Evolutionary conservation across 306 rosid species (phyloP), one percentile per base, ranked within the genome.

Genomic region (Mucuna pruriens): DNA sequence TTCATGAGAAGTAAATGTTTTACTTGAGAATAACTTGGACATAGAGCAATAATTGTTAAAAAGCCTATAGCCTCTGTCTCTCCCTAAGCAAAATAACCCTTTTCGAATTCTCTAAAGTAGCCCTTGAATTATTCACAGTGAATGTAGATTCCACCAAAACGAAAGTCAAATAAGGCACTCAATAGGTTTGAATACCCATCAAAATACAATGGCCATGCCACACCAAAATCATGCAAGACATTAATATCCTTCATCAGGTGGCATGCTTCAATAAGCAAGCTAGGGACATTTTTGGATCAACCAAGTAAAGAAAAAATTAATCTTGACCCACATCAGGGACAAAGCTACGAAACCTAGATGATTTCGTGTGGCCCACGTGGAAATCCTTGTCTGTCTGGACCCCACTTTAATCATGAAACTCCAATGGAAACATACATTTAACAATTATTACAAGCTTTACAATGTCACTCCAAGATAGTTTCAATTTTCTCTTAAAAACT

Each of bases 361-460:
- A 79, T 79, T 45, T 75, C 45, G 26, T 54, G 19, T 69, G 89
- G 68, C 85, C 87, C 55, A 70, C 83, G 42, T 42, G 71, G 69
- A 62, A 75, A 79, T 42, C 76, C 70, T 39, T 86, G 74, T 79
- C 69, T 26, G 0, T 17, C 0, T 57, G 39, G 82, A 54, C 13
- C 75, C 80, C 74, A 69, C 44, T 36, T 51, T 71, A 64, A 70
- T 76, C 74, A 83, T 80, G 51, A 10, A 66, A 71, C 36, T 60
- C 75, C 19, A 33, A 33, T n/a, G n/a, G 25, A 82, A 81, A 81
- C 36, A 7, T 65, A 17, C 40, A 68, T 45, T 26, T 65, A 22
- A 76, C 72, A 82, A 78, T 82, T 68, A 77, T 82, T 73, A 74
- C 85, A 48, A 69, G 46, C 87, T 84, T 84, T 80, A 48, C 46